Base-by-base conservation (phyloP, 2,329 filamentous ascomycete species). In the Apiospora marii region DNA sequence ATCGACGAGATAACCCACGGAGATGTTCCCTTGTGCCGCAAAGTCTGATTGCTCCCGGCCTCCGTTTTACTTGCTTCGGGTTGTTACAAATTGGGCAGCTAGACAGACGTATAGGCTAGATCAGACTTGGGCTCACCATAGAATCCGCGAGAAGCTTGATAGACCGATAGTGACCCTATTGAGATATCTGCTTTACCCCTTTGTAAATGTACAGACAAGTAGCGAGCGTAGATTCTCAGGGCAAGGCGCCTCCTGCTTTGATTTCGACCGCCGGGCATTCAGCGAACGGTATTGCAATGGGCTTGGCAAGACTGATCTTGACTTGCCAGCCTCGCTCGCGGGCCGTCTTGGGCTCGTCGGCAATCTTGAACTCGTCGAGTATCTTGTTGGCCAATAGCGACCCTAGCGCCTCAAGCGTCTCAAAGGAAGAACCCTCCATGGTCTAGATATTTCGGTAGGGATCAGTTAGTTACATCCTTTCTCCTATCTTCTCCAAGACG, bases 261-360 rank as follows among this genome's bases (percentile, higher is more conserved):
- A 92, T 85, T 80, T 94, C 92, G 7, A 95, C 90, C 5, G 87
- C 86, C 0, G 93, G 92, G 14, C 90, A 91, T 75, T 94, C 92
- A 1, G 93, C 93, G 77, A 92, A 89, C 0, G 90, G 88, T 27
- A 95, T 91, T 0, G 93, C 93, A 16, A 92, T 90, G 3, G 93
- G 93, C 83, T 95, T 95, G 81, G 91, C 90, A 70, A 95, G 83
- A 34, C 85, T 84, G 49, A 95, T 86, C 73, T 85, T 87, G 69
- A 95, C 83, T 72, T 85, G 85, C 82, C 88, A 87, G 19, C 84
- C 83, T 30, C 84, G 78, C 58, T 85, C 81, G 49, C 79, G 79
- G 74, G 83, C 80, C 3, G 86, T 75, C 64, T 76, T 77, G n/a
- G 79, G 76, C 71, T 77, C 78, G 43, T 79, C 76, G 67, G 74